Evolutionary conservation across 768 basidiomycete species (phyloP).

Genomic region (Hypholoma fasciculare): DNA sequence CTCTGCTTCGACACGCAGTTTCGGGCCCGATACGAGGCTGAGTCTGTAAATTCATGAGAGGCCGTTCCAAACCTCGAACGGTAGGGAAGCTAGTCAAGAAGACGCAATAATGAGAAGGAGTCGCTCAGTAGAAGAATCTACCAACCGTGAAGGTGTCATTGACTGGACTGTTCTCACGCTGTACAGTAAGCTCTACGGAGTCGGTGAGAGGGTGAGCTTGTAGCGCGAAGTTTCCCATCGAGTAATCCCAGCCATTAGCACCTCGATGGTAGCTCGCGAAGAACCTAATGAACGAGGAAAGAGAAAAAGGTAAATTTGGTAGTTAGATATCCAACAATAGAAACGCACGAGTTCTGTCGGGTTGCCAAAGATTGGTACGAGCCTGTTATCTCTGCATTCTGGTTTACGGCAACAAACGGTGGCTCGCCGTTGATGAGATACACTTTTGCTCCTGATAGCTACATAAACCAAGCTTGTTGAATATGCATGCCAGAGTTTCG

Average conservation of each 20-base stretch:
- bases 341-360: constrained; percentile 45
- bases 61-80: constrained; percentile 50
- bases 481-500: not conserved
- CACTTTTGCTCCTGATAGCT: constrained; percentile 55
- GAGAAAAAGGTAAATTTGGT: not conserved
- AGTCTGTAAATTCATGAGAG: constrained; percentile 48
- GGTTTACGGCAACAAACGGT: constrained; percentile 51
- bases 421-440: constrained; percentile 50
- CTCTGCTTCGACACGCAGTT: constrained; percentile 49
- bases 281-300: constrained; percentile 30
- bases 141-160: constrained; percentile 48
- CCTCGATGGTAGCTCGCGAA: constrained; percentile 44
- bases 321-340: not conserved
- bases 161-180: constrained; percentile 35
- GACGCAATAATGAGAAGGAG: not conserved
- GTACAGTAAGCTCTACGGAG: constrained; percentile 45
- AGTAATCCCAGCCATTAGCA: constrained; percentile 39
- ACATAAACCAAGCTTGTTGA: not conserved
- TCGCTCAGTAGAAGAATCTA: not conserved
- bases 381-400: constrained; percentile 50
- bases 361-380: constrained; percentile 53
- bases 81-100: constrained; percentile 47
- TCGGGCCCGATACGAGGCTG: constrained; percentile 46
- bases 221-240: constrained; percentile 57
- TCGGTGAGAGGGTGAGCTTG: constrained; percentile 53